Percentiles rank a stretch among this genome's conserved stretches.
phyloP scores from a whole-genome alignment of 2,329 filamentous ascomycete genomes.

The Zymoseptoria ardabiliae region DNA sequence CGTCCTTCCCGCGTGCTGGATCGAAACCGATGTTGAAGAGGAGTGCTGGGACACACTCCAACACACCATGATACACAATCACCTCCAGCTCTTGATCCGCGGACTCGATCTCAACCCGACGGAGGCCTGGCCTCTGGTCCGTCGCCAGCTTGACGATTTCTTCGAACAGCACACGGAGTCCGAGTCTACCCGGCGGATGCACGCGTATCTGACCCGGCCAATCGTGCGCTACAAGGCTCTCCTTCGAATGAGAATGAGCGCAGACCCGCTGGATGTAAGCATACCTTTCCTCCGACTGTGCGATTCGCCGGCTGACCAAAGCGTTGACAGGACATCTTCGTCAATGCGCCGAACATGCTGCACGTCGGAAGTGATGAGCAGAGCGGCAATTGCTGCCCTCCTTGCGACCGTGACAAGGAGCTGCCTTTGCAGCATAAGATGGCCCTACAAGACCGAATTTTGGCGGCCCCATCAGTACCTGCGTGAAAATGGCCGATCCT shows the following conservation, averaged over 20 bases:
- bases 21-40: conserved; percentile 3
- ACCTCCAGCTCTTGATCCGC: conserved; percentile 2
- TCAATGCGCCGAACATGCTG: not conserved
- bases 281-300: not conserved
- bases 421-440: not conserved
- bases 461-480: not conserved
- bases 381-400: not conserved
- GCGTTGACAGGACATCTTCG: not conserved
- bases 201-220: not conserved
- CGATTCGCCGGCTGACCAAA: not conserved
- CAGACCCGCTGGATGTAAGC: not conserved
- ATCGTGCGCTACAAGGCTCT: not conserved
- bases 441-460: not conserved
- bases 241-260: not conserved
- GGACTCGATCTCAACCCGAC: not conserved
- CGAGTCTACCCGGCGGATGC: not conserved
- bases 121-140: not conserved
- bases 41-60: conserved; percentile 5
- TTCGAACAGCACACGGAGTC: not conserved
- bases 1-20: not conserved
- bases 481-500: not conserved
- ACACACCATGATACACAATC: conserved; percentile 4
- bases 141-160: not conserved
- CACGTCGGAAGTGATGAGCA: not conserved
- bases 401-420: not conserved